Base-by-base conservation (phyloP, 176 grass and related monocot species). In the Musa schizocarpa region DNA sequence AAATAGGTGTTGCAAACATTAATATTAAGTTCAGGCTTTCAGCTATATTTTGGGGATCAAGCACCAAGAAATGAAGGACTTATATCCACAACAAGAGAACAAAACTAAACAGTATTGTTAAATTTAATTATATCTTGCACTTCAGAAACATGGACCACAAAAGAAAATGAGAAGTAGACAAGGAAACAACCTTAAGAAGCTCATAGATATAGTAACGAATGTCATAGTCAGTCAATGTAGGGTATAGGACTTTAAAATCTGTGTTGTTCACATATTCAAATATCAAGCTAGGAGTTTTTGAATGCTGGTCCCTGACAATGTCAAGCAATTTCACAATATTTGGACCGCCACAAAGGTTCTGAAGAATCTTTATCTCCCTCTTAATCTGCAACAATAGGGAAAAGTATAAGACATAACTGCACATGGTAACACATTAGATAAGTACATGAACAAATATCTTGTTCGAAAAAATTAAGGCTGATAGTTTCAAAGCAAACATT, bases 341-440 rank as follows among this genome's bases (percentile, higher is more conserved):
- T 75, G 96, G 86, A 69, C 96, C 96, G 24, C 96, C 96, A 82
- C 88, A 89, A 50, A 99, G 86, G 82, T 99, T 99, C 80, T 99
- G 91, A 72, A 99, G 90, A 89, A 99, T 99, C 91, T 99, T 99
- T 53, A 89, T 92, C 87, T 99, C 96, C 78, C 96, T 99, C 83
- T 95, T 99, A 62, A 99, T 99, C 96, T 99, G 88, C 72, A 87
- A 78, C 78, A 73, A 27, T 72, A 19, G 13, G 72, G 62, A 78
- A 83, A 67, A 23, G 53, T 43, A 43, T 43, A 43, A 43, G 34
- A 50, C 50, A 63, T 69, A 26, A 27, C 26, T 25, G 14, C 11
- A 13, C 25, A 54, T 22, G 13, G 22, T 20, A 27, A 26, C 23
- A 57, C 25, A 7, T 49, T 71, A 50, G 48, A 17, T 51, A 29